A percentile compares a stretch with the other conserved stretches of the same genome.
Evolutionary conservation across 208 protist species (phyloP).

Genomic region (Strigomonas culicis): DNA sequence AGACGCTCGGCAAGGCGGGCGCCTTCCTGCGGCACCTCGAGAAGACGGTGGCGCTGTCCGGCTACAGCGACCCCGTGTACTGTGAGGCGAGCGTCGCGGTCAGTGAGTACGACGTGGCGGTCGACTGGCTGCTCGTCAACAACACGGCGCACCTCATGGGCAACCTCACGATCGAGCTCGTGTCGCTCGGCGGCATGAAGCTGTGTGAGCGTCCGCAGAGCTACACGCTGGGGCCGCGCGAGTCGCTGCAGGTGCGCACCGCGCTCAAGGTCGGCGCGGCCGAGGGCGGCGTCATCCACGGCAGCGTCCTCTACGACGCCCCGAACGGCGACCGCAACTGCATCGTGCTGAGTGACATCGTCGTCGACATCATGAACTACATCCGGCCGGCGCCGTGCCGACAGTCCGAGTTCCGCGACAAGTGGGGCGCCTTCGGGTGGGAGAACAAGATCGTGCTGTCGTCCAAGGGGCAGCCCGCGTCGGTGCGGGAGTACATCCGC

Average conservation of each 20-base stretch:
- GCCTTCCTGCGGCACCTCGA: conserved; percentile 70
- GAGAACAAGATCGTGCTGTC: conserved; percentile 97
- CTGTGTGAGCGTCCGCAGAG: conserved; percentile 95
- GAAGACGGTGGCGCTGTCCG: conserved; percentile 93
- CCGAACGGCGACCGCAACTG: conserved; percentile 79
- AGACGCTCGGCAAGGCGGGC: conserved; percentile 1
- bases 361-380: conserved; percentile 99
- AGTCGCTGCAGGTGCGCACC: conserved; percentile 81
- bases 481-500: conserved; percentile 88
- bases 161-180: conserved; percentile 96
- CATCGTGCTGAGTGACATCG: conserved; percentile 96
- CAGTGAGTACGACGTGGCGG: conserved; percentile 97
- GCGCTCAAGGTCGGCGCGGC: conserved; percentile 98
- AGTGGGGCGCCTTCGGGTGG: conserved; percentile 99
- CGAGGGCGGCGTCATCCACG: conserved; percentile 97
- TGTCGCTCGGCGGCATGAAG: conserved; percentile 96
- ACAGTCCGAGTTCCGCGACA: conserved; percentile 92
- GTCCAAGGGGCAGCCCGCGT: conserved; percentile 57
- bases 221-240: conserved; percentile 90
- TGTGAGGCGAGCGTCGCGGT: conserved; percentile 97
- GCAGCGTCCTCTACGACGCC: conserved; percentile 96
- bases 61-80: conserved; percentile 97
- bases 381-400: conserved; percentile 91
- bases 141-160: conserved; percentile 92
- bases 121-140: conserved; percentile 95